Base-by-base conservation (phyloP, 2,329 filamentous ascomycete species). In the Arthrocladium fulminans region DNA sequence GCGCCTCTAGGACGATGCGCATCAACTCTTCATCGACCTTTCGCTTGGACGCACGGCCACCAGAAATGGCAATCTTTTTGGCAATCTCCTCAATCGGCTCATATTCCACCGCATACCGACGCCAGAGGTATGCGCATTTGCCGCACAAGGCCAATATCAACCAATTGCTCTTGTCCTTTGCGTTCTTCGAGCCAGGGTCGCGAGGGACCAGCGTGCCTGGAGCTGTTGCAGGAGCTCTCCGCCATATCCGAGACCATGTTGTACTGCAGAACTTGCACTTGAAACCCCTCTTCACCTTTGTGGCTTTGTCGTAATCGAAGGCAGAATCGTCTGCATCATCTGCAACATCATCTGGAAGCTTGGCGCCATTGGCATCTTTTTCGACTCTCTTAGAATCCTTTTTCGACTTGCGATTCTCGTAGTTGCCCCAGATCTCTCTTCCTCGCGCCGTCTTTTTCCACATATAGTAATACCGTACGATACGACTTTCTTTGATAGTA, bases 401-500 rank as follows among this genome's bases (percentile, higher is more conserved):
- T 65, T 90, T 94, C 49, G 87, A 86, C 63, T 94, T 94, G 39
- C 90, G 80, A 9, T 86, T 88, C 44, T 86, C 81, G 59, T 85
- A 95, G 55, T 82, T 86, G 51, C 88, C 88, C 89, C 92, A 96
- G 19, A 98, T 81, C 58, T 92, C 81, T 61, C 79, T 83, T 34
- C 92, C 92, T 50, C 83, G 81, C 1, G 84, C 77, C 0, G 88
- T 88, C 67, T 97, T 97, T 70, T 98, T 98, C 92, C 92, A 98
- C 56, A 86, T 86, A 64, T 98, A 98, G 67, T 97, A 98, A 63
- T 86, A 94, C 2, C 92, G 85, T 22, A 94, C 88, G 53, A 96
- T 84, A 50, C 87, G 80, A 44, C 83, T 81, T 53, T 88, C 81
- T 34, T 79, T 80, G 57, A 92, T 80, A 0, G 83, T 86, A 65